Base-by-base conservation (phyloP, 2,329 filamentous ascomycete species). In the Madurella mycetomatis region DNA sequence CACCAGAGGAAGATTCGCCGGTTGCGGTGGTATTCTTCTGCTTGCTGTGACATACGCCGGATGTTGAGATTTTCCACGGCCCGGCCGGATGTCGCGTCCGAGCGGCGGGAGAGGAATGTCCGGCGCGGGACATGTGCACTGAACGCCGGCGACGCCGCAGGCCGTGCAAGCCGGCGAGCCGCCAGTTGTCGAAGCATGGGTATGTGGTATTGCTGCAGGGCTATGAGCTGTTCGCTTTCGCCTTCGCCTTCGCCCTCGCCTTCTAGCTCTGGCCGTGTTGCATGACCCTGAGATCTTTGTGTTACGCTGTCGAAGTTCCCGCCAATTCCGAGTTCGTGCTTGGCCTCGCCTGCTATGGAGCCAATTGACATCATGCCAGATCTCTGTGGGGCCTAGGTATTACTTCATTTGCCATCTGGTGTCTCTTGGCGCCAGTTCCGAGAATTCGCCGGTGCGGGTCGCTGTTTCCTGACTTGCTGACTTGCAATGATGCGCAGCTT, bases 1-100 rank as follows among this genome's bases (percentile, higher is more conserved):
- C 73, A 74, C 16, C 75, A 66, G 9, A 83, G 73, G 60, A 83
- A 82, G 12, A 75, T 73, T 4, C 71, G 77, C 40, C 78, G 74
- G 53, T 77, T 75, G 31, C 71, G 69, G 58, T 82, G 71, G 65
- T 82, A 82, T 47, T 80, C 72, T 49, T 73, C 69, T 12, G 75
- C 70, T 54, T 76, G 67, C 40, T 70, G 66, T 42, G 76, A 70
- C 58, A 83, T 73, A 53, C 71, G 74, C 56, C 72, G 69, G 57
- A 83, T 62, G 59, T 83, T 76, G 56, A 82, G 70, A 25, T 72
- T 73, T 55, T 83, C 77, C 47, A 75, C 66, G 9, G 74, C 69
- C 19, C 67, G 58, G 16, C 64, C 49, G 1, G 64, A 58, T 8
- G 59, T 34, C 17, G 40, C 49, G 19, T 37, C 41, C 43, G 58